These are phyloP conservation scores for Thalassiosira mediterranea DNA, from an alignment of 352 stramenopile species.

Conservation along the genomic window DNA sequence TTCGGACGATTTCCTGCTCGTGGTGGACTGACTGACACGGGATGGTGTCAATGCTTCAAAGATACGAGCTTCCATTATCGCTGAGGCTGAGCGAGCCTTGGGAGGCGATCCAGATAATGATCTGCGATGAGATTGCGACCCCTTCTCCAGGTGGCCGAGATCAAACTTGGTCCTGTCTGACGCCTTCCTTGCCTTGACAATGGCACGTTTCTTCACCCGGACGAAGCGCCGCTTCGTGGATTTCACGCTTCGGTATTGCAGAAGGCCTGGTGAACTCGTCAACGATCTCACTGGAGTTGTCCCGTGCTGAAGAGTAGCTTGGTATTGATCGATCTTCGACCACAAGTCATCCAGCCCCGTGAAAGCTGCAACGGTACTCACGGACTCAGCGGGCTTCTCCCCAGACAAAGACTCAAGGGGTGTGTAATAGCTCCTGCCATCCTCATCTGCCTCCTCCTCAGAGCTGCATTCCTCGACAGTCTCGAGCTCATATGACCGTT, in stretches of 20 bases:
- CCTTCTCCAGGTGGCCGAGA: slow-evolving; percentile 23
- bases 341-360: slow-evolving; percentile 28
- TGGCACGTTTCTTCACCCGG: slow-evolving; percentile 21
- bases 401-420: neutral
- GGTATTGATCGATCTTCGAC: slow-evolving; percentile 35
- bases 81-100: too few species aligned
- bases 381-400: neutral
- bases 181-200: slow-evolving; percentile 30
- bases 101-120: too few species aligned
- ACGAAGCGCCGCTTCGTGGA: slow-evolving; percentile 22
- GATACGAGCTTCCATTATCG: too few species aligned
- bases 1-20: too few species aligned
- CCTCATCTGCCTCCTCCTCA: slow-evolving; percentile 21
- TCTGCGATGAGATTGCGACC: too few species aligned
- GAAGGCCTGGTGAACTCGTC: too few species aligned
- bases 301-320: slow-evolving; percentile 5
- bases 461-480: slow-evolving; percentile 26
- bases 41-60: too few species aligned
- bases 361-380: too few species aligned
- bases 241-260: slow-evolving; percentile 12
- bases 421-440: too few species aligned
- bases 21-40: too few species aligned
- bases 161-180: slow-evolving; percentile 38
- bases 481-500: slow-evolving; percentile 27
- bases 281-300: neutral